phyloP scores from a whole-genome alignment of 441 rosid genomes.

The Daphne laureola region DNA sequence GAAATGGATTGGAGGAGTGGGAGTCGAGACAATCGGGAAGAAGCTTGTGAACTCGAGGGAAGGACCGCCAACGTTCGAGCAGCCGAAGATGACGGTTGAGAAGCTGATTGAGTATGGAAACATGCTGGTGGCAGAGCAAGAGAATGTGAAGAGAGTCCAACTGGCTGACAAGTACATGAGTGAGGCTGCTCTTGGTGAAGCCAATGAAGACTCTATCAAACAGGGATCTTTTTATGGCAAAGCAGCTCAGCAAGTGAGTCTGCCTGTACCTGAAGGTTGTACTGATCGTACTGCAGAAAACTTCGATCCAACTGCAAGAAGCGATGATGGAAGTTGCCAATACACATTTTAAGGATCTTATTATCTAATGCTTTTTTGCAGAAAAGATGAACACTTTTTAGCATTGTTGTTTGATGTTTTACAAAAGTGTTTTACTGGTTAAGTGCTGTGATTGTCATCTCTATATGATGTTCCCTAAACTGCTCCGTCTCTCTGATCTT shows the following conservation, averaged over 20 bases:
- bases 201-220: constrained; percentile 59
- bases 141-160: constrained; percentile 96
- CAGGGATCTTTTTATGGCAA: constrained; percentile 74
- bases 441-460: constrained; percentile 21
- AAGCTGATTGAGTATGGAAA: constrained; percentile 81
- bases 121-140: constrained; percentile 91
- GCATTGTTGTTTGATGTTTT: constrained; percentile 16
- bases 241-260: constrained; percentile 64
- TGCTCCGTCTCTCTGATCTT: not conserved
- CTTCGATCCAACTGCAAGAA: constrained; percentile 91
- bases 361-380: not conserved
- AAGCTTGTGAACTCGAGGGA: constrained; percentile 87
- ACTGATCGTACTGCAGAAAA: constrained; percentile 60
- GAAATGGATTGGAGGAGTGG: constrained; percentile 61
- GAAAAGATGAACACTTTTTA: constrained; percentile 1
- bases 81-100: constrained; percentile 63
- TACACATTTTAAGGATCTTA: constrained; percentile 27
- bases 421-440: constrained; percentile 2
- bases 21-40: constrained; percentile 65
- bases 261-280: constrained; percentile 87
- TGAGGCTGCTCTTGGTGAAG: constrained; percentile 90
- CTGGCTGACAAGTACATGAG: constrained; percentile 81
- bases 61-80: constrained; percentile 70
- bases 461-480: not conserved
- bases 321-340: constrained; percentile 85